phyloP scores from a whole-genome alignment of 2,329 filamentous ascomycete species.

The Claviceps pazoutovae region DNA sequence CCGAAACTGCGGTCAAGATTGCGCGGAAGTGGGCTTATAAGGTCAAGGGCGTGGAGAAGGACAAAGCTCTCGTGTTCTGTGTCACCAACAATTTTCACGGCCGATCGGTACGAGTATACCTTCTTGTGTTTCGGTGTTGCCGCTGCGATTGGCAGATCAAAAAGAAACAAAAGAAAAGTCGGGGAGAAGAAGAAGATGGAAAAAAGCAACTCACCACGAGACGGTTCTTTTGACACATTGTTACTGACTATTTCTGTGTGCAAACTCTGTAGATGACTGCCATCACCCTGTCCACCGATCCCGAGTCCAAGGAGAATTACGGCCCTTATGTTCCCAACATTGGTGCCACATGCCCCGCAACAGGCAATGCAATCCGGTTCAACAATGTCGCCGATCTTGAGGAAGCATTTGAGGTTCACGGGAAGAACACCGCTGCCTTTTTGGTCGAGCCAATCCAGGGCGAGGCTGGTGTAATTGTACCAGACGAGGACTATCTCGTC shows the following conservation, averaged over 20 bases:
- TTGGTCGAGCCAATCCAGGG: conserved; percentile 95
- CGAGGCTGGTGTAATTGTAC: conserved; percentile 92
- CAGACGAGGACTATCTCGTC: conserved; percentile 73
- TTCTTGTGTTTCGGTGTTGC: conserved; percentile 8
- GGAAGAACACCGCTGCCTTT: conserved; percentile 78
- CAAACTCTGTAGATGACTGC: conserved; percentile 59
- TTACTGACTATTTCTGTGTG: not conserved
- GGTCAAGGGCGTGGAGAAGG: conserved; percentile 74
- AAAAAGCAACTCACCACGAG: too few species aligned
- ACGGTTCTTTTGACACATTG: too few species aligned
- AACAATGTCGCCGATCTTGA: conserved; percentile 74
- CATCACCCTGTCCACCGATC: conserved; percentile 88
- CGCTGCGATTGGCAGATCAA: too few species aligned
- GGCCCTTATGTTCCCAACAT: conserved; percentile 88
- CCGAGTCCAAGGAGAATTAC: conserved; percentile 92
- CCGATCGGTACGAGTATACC: conserved; percentile 54
- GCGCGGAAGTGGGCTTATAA: conserved; percentile 98
- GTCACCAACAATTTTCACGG: conserved; percentile 93
- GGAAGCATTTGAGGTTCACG: conserved; percentile 64
- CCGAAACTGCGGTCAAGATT: conserved; percentile 92
- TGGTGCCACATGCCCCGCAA: conserved; percentile 62
- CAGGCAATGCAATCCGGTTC: conserved; percentile 65
- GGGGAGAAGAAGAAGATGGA: too few species aligned
- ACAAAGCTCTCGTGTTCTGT: conserved; percentile 72
- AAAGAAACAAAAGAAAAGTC: too few species aligned